Base-by-base conservation (phyloP, 2,329 filamentous ascomycete species). In the Curvularia sp. region DNA sequence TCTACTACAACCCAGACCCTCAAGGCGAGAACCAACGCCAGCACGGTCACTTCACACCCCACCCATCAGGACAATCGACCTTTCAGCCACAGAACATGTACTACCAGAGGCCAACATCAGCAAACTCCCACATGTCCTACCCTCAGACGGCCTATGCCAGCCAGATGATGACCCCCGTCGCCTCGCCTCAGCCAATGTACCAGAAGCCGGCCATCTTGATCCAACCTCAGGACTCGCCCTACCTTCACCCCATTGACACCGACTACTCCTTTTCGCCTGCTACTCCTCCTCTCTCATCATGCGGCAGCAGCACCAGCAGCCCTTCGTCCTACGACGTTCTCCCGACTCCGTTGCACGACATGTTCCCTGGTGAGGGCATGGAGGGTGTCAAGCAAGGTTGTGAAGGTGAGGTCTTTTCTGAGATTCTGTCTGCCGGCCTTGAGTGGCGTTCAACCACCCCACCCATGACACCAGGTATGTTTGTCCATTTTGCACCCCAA, bases 401-500 rank as follows among this genome's bases (percentile, higher is more conserved):
- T 64, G 89, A 94, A 70, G 83, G 85, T 46, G 89, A 91, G 60
- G 84, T 88, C 21, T 84, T 88, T 68, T 85, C 86, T 19, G 91
- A 95, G 79, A 87, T 88, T 63, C 84, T 94, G 55, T 86, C 90
- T 51, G 83, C 82, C 64, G 83, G 90, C 64, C 90, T 94, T 69
- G 96, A 92, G 89, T 83, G 89, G 56, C 87, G 85, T 75, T 89
- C 87, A 59, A 85, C 86, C 57, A 96, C 93, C 30, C 93, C 93
- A 50, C 92, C 92, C 23, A 87, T 96, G 86, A 96, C 92, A 71
- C 93, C 93, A 86, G 87, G 92, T 96, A 89, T 82, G 92, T 53
- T 53, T 27, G 10, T 45, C 3, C 19, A 19, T 8, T 48, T 42
- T 49, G 36, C 42, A 39, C 39, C 23, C 18, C 18, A 13, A 49